Conservation (phyloP, 1,284 basidiomycete genomes). For the Ganoderma lingzhi region DNA sequence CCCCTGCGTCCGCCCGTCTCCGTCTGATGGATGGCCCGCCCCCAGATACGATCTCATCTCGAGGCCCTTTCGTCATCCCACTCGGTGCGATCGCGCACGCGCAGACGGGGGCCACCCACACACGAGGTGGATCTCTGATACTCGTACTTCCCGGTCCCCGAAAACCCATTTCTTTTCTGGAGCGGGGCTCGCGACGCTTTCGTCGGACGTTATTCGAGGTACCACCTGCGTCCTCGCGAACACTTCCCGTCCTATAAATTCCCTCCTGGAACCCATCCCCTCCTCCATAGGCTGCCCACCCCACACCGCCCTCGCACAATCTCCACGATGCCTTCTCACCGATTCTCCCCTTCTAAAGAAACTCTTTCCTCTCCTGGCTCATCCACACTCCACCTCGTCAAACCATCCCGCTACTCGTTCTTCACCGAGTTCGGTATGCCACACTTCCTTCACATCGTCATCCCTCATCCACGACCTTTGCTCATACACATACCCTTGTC, state of each 20-base stretch:
- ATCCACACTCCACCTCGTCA: conserved; percentile 20
- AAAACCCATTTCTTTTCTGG: conserved; percentile 13
- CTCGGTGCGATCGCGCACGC: conserved; percentile 9
- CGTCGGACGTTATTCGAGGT: conserved; percentile 19
- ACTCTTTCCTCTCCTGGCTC: conserved; percentile 25
- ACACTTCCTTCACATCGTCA: neutral
- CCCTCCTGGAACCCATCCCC: conserved; percentile 15
- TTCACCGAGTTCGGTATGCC: conserved; percentile 33
- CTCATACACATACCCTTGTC: neutral
- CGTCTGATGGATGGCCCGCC: conserved; percentile 13
- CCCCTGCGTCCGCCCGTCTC: conserved; percentile 10
- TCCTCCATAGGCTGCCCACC: conserved; percentile 14
- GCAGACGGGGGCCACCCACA: conserved; percentile 6
- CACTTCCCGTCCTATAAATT: conserved; percentile 22
- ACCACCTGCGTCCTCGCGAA: conserved; percentile 3
- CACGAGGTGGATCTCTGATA: conserved; percentile 14
- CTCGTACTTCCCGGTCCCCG: conserved; percentile 16
- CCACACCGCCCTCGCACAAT: conserved; percentile 21
- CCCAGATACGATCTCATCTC: conserved; percentile 13
- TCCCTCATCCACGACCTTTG: conserved; percentile 4
- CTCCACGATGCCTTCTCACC: conserved; percentile 32
- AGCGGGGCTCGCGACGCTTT: neutral
- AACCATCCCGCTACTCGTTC: conserved; percentile 27
- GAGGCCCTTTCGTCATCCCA: conserved; percentile 12
- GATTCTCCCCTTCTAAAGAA: conserved; percentile 25